A percentile compares a stretch with the other conserved stretches of the same genome.
Evolutionary conservation across 1,284 basidiomycete genomes (phyloP).

Genomic region (Malassezia pachydermatis): DNA sequence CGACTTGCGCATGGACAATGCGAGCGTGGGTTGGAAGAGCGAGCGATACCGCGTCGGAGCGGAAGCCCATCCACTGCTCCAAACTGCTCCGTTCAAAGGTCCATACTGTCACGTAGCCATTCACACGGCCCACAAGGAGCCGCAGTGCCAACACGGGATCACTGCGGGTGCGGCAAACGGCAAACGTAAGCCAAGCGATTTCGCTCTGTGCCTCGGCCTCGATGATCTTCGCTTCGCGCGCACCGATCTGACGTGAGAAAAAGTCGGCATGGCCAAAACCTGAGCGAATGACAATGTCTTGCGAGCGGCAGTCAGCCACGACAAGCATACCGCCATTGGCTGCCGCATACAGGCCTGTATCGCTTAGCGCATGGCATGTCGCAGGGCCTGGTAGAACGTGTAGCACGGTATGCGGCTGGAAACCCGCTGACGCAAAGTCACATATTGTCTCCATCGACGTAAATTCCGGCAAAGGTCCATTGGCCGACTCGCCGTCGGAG

Average conservation of each 20-base stretch:
- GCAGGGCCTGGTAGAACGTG: conserved; percentile 32
- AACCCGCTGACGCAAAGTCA: conserved; percentile 25
- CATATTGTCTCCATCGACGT: conserved; percentile 22
- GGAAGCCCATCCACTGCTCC: conserved; percentile 30
- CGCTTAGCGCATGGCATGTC: conserved; percentile 23
- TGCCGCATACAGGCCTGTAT: conserved; percentile 38
- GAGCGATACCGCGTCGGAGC: conserved; percentile 3
- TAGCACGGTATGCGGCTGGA: conserved; percentile 38
- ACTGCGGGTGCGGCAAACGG: conserved; percentile 26
- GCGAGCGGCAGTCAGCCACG: conserved; percentile 31
- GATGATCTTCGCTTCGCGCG: conserved; percentile 20
- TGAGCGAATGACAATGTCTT: conserved; percentile 36
- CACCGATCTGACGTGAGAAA: conserved; percentile 13
- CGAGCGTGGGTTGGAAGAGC: background rate
- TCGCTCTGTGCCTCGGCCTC: conserved; percentile 30
- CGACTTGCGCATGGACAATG: conserved; percentile 17
- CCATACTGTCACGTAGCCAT: conserved; percentile 33
- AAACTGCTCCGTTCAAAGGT: conserved; percentile 27
- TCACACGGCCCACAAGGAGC: conserved; percentile 29
- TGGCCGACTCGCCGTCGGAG: conserved; percentile 1
- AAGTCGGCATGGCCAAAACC: conserved; percentile 26
- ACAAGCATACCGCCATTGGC: conserved; percentile 36
- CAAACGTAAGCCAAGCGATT: conserved; percentile 27
- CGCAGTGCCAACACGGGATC: conserved; percentile 32
- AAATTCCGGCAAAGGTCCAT: conserved; percentile 9